phyloP scores from a whole-genome alignment of 805 yeast species.

The Pichia nanzhaoensis region DNA sequence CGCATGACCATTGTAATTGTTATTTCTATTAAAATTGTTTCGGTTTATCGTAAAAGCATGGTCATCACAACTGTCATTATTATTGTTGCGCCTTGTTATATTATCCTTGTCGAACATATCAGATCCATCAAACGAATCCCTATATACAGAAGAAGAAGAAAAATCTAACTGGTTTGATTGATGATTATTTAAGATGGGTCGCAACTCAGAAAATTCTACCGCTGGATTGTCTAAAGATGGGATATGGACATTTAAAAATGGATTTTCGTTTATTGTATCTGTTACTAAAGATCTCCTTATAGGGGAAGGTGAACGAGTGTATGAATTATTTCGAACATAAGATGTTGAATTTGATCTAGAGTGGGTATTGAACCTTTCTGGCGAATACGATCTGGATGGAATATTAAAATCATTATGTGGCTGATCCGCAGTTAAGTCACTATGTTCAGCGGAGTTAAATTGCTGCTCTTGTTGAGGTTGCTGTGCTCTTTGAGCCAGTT shows the following conservation, averaged over 20 bases:
- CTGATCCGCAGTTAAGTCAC: too few species aligned
- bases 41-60: too few species aligned
- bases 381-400: conserved; percentile 9
- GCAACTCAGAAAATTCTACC: background rate
- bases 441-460: too few species aligned
- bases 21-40: too few species aligned
- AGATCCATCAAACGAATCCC: too few species aligned
- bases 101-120: background rate
- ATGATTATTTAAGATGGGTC: background rate
- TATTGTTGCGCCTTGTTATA: too few species aligned
- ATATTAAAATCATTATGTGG: conserved; percentile 1
- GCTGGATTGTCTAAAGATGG: background rate
- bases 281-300: conserved; percentile 5
- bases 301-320: conserved; percentile 19
- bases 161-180: too few species aligned
- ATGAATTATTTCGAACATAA: conserved; percentile 12
- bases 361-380: conserved; percentile 7
- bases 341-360: conserved; percentile 16
- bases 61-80: too few species aligned
- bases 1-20: background rate
- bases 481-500: too few species aligned
- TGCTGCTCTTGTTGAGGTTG: too few species aligned
- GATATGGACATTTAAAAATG: background rate
- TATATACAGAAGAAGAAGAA: too few species aligned
- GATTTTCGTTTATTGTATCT: conserved; percentile 4